Conservation (phyloP, 1,284 basidiomycete species). For the Cutaneotrichosporon sp. region DNA sequence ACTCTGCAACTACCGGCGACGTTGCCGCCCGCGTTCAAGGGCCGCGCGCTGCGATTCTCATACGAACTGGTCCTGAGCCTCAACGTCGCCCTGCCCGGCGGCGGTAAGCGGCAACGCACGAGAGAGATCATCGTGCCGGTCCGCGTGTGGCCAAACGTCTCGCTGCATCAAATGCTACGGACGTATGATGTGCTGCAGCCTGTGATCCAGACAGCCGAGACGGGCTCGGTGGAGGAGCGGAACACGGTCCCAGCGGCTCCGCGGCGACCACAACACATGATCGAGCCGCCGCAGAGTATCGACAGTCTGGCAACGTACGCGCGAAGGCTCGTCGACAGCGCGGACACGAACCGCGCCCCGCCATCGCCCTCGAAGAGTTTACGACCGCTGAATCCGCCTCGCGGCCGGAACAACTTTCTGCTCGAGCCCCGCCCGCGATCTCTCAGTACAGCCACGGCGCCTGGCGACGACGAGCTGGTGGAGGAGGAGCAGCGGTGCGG, state of each 20-base stretch:
- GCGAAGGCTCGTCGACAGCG: constrained; percentile 35
- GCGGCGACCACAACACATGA: not conserved
- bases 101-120: constrained; percentile 36
- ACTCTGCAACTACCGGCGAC: constrained; percentile 69
- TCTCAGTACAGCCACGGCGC: not conserved
- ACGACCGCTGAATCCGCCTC: constrained; percentile 8
- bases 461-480: constrained; percentile 46
- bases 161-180: constrained; percentile 30
- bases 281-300: constrained; percentile 16
- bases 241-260: not conserved
- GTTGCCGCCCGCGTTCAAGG: constrained; percentile 85
- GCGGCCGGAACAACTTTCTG: not conserved
- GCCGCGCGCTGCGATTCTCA: constrained; percentile 76
- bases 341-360: constrained; percentile 16
- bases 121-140: constrained; percentile 46
- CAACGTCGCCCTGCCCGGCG: constrained; percentile 39
- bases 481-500: constrained; percentile 60
- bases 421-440: constrained; percentile 1
- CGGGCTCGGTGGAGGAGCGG: constrained; percentile 31
- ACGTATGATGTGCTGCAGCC: constrained; percentile 50
- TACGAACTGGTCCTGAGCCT: constrained; percentile 82
- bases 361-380: constrained; percentile 21
- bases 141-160: constrained; percentile 48
- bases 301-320: constrained; percentile 39
- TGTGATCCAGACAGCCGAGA: constrained; percentile 52